These are phyloP conservation scores for Colletotrichum filicis DNA, from an alignment of 2,329 filamentous ascomycete species.

Conservation along the genomic window DNA sequence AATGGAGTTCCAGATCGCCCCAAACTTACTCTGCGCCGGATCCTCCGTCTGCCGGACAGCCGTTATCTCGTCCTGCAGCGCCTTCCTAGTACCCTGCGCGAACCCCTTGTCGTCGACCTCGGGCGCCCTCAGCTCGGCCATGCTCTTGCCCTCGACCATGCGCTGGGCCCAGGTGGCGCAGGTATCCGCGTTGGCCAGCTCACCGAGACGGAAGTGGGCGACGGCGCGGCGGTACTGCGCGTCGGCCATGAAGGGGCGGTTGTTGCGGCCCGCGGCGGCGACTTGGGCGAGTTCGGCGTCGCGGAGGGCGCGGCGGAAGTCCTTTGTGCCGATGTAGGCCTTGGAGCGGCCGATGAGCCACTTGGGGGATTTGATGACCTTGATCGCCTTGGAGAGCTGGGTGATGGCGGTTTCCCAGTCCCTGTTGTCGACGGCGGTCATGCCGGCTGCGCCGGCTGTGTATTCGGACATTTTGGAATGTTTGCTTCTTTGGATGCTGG, in stretches of 20 bases:
- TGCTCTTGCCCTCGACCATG: conserved; percentile 51
- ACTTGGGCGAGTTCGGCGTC: conserved; percentile 76
- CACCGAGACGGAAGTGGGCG: conserved; percentile 74
- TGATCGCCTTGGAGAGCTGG: conserved; percentile 75
- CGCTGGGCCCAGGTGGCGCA: conserved; percentile 71
- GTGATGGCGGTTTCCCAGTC: conserved; percentile 76
- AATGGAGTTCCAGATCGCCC: conserved; percentile 51
- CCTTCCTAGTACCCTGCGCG: conserved; percentile 54
- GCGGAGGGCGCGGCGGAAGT: conserved; percentile 71
- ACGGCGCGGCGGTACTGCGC: conserved; percentile 85
- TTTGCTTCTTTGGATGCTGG: not conserved
- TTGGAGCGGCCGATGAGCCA: conserved; percentile 88
- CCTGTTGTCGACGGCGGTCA: conserved; percentile 70
- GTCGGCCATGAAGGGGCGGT: conserved; percentile 80
- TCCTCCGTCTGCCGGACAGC: conserved; percentile 38
- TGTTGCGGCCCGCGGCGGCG: conserved; percentile 73
- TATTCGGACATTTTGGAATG: conserved; percentile 59
- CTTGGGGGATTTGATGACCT: conserved; percentile 72
- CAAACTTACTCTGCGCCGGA: conserved; percentile 36
- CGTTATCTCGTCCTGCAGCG: conserved; percentile 45
- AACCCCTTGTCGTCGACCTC: conserved; percentile 57
- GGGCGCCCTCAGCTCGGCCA: conserved; percentile 47
- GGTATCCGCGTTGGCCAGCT: conserved; percentile 79
- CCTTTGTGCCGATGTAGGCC: conserved; percentile 74
- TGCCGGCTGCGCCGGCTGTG: conserved; percentile 67